phyloP scores from a whole-genome alignment of 805 yeast species.

The Starmerella potacharoeniae region DNA sequence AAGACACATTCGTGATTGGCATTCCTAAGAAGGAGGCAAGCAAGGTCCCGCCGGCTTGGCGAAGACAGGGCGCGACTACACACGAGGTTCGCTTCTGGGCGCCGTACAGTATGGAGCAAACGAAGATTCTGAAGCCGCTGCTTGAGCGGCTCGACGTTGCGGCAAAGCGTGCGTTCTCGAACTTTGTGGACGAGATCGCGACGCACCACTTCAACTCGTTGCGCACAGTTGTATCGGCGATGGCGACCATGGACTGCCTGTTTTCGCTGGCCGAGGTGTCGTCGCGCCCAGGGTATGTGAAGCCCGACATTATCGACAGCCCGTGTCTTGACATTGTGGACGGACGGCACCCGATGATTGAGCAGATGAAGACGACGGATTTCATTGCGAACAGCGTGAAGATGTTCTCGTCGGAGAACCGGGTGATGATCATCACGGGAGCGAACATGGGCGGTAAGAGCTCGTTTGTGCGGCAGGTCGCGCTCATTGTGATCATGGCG shows the following conservation, averaged over 20 bases:
- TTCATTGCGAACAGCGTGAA: conserved; percentile 59
- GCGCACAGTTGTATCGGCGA: conserved; percentile 34
- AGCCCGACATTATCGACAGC: conserved; percentile 40
- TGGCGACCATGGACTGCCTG: conserved; percentile 56
- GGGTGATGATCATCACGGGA: conserved; percentile 63
- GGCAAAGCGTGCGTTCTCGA: conserved; percentile 39
- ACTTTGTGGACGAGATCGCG: conserved; percentile 33
- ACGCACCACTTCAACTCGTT: conserved; percentile 30
- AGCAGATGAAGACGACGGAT: conserved; percentile 32
- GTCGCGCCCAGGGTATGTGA: conserved; percentile 35
- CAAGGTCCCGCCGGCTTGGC: conserved; percentile 62
- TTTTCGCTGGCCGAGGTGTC: conserved; percentile 56
- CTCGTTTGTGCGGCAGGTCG: conserved; percentile 62
- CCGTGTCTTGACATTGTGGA: conserved; percentile 41
- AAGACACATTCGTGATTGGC: conserved; percentile 53
- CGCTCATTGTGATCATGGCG: conserved; percentile 56
- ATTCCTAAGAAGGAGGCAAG: conserved; percentile 49
- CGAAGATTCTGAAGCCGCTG: conserved; percentile 47
- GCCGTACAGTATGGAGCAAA: conserved; percentile 42
- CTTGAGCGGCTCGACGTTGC: conserved; percentile 41
- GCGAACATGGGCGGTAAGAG: conserved; percentile 88
- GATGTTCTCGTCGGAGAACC: conserved; percentile 37
- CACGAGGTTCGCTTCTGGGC: conserved; percentile 63
- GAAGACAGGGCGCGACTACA: conserved; percentile 59
- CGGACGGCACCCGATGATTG: conserved; percentile 61